Percentiles rank a stretch among this genome's conserved stretches.
Evolutionary conservation across 805 yeast genomes (phyloP).

Genomic region (Scheffersomyces spartinae): DNA sequence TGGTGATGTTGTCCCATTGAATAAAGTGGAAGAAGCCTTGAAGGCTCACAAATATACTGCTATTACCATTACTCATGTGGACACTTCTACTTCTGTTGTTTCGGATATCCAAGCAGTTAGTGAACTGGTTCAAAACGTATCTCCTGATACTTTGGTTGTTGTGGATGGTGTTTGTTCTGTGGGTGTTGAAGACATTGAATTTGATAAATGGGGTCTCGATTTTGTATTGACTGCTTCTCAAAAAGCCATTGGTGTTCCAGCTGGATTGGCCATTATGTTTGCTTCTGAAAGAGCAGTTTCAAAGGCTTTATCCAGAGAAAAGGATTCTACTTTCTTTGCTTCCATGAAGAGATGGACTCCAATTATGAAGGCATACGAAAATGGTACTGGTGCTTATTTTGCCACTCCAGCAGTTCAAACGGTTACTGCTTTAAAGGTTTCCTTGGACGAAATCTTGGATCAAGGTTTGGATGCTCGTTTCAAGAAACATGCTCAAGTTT

Average conservation of each 20-base stretch:
- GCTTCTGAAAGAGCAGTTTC: slow-evolving; percentile 66
- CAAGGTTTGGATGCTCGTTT: slow-evolving; percentile 47
- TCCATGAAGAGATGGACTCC: slow-evolving; percentile 81
- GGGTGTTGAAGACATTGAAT: slow-evolving; percentile 77
- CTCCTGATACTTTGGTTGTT: slow-evolving; percentile 73
- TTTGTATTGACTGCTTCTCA: slow-evolving; percentile 86
- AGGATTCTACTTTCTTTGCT: slow-evolving; percentile 50
- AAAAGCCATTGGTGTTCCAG: slow-evolving; percentile 90
- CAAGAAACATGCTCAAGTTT: slow-evolving; percentile 47
- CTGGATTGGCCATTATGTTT: slow-evolving; percentile 75
- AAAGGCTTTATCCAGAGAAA: slow-evolving; percentile 38
- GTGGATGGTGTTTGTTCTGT: slow-evolving; percentile 96
- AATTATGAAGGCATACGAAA: slow-evolving; percentile 75
- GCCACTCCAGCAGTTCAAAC: slow-evolving; percentile 96
- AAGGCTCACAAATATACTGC: slow-evolving; percentile 42
- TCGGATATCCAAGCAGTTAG: slow-evolving; percentile 57
- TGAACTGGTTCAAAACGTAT: slow-evolving; percentile 41
- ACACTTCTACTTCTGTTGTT: slow-evolving; percentile 92
- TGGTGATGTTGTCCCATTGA: slow-evolving; percentile 59
- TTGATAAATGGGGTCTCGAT: slow-evolving; percentile 86
- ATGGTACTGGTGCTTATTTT: slow-evolving; percentile 70
- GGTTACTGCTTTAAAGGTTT: slow-evolving; percentile 66
- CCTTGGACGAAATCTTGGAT: slow-evolving; percentile 60
- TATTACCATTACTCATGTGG: slow-evolving; percentile 88
- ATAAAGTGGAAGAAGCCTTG: slow-evolving; percentile 45